These are phyloP conservation scores for Rubia balearica DNA, from an alignment of 305 asterid genomes.

Conservation along the genomic window DNA sequence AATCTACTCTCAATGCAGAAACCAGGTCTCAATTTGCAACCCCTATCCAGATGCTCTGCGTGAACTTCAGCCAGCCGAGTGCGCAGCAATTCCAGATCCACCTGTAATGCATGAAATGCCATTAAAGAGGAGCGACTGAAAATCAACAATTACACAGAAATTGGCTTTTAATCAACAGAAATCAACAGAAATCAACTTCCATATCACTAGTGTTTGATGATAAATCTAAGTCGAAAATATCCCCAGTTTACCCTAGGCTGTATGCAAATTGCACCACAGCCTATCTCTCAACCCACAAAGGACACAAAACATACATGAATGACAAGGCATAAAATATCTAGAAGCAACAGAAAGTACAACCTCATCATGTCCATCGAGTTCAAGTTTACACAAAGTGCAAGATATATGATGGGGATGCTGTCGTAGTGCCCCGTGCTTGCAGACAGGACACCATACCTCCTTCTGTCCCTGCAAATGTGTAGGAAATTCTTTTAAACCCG, in stretches of 20 bases:
- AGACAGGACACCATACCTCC: constrained; percentile 87
- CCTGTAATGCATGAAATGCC: constrained; percentile 26
- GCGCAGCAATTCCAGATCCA: constrained; percentile 47
- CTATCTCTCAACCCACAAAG: background rate
- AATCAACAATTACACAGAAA: background rate
- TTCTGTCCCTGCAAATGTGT: constrained; percentile 35
- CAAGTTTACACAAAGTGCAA: constrained; percentile 60
- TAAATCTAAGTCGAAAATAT: background rate
- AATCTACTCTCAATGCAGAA: constrained; percentile 63
- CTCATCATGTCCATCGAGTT: constrained; percentile 61
- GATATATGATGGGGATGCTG: constrained; percentile 44
- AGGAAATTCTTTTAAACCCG: constrained; percentile 10
- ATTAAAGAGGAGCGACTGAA: background rate
- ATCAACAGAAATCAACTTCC: background rate
- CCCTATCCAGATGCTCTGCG: constrained; percentile 67
- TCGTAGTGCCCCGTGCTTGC: constrained; percentile 70
- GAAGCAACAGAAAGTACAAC: constrained; percentile 25
- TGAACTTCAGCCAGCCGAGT: constrained; percentile 75
- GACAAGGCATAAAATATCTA: background rate
- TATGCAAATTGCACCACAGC: background rate
- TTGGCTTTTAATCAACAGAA: background rate
- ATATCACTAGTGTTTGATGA: background rate
- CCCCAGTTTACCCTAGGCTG: background rate
- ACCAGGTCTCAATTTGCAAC: constrained; percentile 68
- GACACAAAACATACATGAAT: background rate